phyloP scores from a whole-genome alignment of 1,284 basidiomycete genomes.

The Neotropicomus parvogracilis region DNA sequence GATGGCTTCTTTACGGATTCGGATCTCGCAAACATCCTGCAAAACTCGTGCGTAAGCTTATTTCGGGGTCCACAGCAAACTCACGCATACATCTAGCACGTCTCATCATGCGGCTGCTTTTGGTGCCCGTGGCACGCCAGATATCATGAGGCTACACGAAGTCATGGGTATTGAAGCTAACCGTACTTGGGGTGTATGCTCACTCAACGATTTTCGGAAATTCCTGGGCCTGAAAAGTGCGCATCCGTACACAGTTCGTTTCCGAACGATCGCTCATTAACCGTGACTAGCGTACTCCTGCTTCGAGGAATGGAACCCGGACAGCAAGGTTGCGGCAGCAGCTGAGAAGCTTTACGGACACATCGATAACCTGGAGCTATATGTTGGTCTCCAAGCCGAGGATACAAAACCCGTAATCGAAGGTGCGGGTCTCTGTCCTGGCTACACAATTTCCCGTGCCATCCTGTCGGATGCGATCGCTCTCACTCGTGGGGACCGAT shows the following conservation, averaged over 20 bases:
- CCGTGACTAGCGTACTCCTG: slow-evolving; percentile 46
- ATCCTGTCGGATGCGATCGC: slow-evolving; percentile 88
- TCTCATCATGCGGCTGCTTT: slow-evolving; percentile 74
- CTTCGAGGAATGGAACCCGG: slow-evolving; percentile 82
- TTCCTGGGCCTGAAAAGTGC: slow-evolving; percentile 73
- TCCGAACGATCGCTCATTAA: background rate
- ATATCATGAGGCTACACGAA: slow-evolving; percentile 72
- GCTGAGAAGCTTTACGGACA: slow-evolving; percentile 76
- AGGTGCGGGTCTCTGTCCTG: slow-evolving; percentile 79
- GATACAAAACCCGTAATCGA: slow-evolving; percentile 72
- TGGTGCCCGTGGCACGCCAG: slow-evolving; percentile 74
- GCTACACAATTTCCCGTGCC: slow-evolving; percentile 82
- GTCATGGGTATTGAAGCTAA: slow-evolving; percentile 80
- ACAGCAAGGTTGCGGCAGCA: slow-evolving; percentile 64
- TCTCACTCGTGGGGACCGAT: slow-evolving; percentile 78
- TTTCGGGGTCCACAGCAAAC: background rate
- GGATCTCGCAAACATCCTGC: slow-evolving; percentile 66
- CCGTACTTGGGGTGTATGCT: slow-evolving; percentile 78
- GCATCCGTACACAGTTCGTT: slow-evolving; percentile 16
- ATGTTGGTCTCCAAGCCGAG: slow-evolving; percentile 70
- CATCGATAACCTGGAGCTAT: slow-evolving; percentile 80
- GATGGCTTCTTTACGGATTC: slow-evolving; percentile 66
- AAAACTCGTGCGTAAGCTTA: slow-evolving; percentile 53
- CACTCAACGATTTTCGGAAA: slow-evolving; percentile 82
- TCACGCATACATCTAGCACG: slow-evolving; percentile 44